Base-by-base conservation (phyloP, 1,284 basidiomycete genomes). In the Sporisorium iseilematis-ciliati region DNA sequence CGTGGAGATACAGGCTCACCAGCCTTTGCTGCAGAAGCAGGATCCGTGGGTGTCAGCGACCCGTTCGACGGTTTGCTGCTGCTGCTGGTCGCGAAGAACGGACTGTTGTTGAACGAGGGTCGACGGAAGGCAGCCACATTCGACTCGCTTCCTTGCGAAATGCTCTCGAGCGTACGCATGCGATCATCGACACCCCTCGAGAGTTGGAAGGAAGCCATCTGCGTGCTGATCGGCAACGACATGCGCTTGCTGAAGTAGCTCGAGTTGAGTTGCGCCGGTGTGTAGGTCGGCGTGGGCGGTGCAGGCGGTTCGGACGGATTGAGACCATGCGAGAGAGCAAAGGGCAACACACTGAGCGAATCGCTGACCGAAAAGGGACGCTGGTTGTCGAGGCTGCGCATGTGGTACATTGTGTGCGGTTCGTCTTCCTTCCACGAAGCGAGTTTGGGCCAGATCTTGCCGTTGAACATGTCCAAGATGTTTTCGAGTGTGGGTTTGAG, bases 371-470 rank as follows among this genome's bases (percentile, higher is more conserved):
- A 45, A 23, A 60, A 63, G 18, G 72, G 59, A 14, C 61, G 67
- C 48, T 75, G 78, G 18, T 77, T 57, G 20, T 82, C 75, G 42
- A 82, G 69, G n/a, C 77, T 76, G 52, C 76, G 75, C 67, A 84
- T 59, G 65, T 79, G 77, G 48, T 84, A 83, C 54, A 83, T 75
- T 26, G 79, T 75, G 48, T 76, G 57, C 1, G 79, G 75, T 25
- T 79, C 80, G 49, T 82, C 78, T 76, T 90, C 89, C 58, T 91
- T 87, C 89, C 90, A 92, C 11, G 91, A 91, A 2, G 92, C 92
- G 20, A 94, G 88, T 73, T 90, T 91, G 1, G 93, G 93, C 93
- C 93, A 94, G 56, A 93, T 87, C 14, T 91, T 88, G 81, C 90
- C 91, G 4, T 90, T 89, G 82, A 94, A 94, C n/a, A 93, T 87